Evolutionary conservation across 192 early-diverging fungal genomes (phyloP), one percentile per base, ranked within the genome.

Genomic region (Coemansia interrupta): DNA sequence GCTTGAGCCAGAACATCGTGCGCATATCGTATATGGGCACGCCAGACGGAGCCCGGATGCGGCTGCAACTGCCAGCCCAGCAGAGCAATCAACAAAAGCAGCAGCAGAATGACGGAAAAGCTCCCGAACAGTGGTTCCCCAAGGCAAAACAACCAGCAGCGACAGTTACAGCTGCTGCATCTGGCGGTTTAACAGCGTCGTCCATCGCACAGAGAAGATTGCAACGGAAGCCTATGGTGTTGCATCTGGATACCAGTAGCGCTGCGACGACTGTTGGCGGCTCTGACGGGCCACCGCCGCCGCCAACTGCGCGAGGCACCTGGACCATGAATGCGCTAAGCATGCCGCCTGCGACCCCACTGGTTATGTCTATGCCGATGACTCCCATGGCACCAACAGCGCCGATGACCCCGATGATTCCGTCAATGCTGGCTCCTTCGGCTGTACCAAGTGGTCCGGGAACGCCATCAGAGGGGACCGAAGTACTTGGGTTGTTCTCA

Each of bases 141-240:
- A 48, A 48, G 14, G 46, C 46, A 48, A 48, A 48, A 22, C 46
- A 36, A 7, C 32, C 32, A 11, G 32, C 23, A 14, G 18, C 46
- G 7, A 24, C 46, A 13, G 23, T 13, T 20, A 22, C 46, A 18
- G 46, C 46, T 2, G 20, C 23, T 3, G 23, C 46, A 29, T 22
- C 28, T 52, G 50, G 50, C 28, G 50, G 50, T 32, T 36, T 40
- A 38, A 41, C 36, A 2, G 55, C 56, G 2, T 54, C 63, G 13
- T 66, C 66, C 9, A 66, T 76, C 23, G 73, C 73, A 11, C 73
- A 76, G 67, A 55, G 73, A 2, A 58, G 73, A 45, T 15, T 70
- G 32, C 72, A 70, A 63, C 41, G 60, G 13, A 61, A 68, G 45
- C 73, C 73, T 41, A 60, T 63, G 66, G 72, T 66, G 6, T 30